Evolutionary conservation across 495 filamentous ascomycete species (phyloP), one percentile per base, ranked within the genome.

Genomic region (Lophiotrema nucula): DNA sequence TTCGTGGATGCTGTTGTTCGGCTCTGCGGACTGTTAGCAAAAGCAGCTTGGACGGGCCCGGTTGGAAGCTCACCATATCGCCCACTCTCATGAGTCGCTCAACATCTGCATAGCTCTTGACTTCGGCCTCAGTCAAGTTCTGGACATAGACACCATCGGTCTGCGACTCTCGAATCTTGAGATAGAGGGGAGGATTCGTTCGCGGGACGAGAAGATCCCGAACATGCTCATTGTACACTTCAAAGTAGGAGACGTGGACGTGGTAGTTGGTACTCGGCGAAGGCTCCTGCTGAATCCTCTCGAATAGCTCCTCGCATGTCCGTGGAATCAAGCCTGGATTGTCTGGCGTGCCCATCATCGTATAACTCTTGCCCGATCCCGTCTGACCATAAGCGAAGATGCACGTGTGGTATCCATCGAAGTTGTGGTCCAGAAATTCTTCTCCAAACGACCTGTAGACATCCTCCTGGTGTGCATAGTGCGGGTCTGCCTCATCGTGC

Each of bases 371-470:
- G 19, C 93, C 93, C 1, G 92, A 95, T 18, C 93, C 93, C 0
- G 93, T 99, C 77, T 99, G 93, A 15, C 93, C 92, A 65, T 99
- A 99, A 41, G 93, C 95, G 67, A 99, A 97, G 59, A 99, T 97
- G 69, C 93, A 99, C 0, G 93, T 99, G 72, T 99, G 91, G 73
- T 97, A 99, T 55, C 93, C 93, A 67, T 97, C 92, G 61, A 99
- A 99, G 73, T 99, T 99, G 76, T 97, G 95, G 70, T 99, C 95
- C 48, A 99, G 78, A 57, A 97, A 97, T 61, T 97, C 95, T 69
- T 97, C 93, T 28, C 95, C 93, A 4, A 99, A 79, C 27, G 85
- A 84, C 69, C 95, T 88, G 76, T 99, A 99, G 39, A 99, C 87
- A 68, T 97, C 88, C 61, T 92, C 90, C 66, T 99, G 93, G 54